Base-by-base conservation (phyloP, 1,284 basidiomycete genomes). In the Rhodotorula sp. region DNA sequence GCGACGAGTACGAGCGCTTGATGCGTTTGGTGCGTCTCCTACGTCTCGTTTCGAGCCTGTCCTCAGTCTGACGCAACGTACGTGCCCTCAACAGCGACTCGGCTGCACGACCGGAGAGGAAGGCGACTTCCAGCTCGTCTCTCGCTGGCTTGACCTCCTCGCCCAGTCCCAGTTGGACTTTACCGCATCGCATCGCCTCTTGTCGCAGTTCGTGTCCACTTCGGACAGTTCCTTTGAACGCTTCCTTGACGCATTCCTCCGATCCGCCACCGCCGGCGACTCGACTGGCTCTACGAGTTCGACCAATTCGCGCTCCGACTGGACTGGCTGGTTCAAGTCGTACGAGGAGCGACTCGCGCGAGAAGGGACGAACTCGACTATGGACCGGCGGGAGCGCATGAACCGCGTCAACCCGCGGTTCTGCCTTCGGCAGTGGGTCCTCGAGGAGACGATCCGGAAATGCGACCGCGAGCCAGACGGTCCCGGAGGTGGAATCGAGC, bases 341-440 rank as follows among this genome's bases (percentile, higher is more conserved):
- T 95, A 90, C 76, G 85, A 86, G 0, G 79, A 78, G 54, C 86
- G 91, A 15, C 86, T 92, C 45, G 78, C 83, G 42, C 80, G 80
- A n/a, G 88, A 89, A 75, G 77, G 79, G 10, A 82, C 80, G 15
- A 81, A 83, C 48, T 77, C 64, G 4, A 76, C 73, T 18, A 79
- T 82, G 65, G 75, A 74, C 60, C 80, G 81, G 29, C 84, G 81
- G 82, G 75, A 79, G 73, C 33, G 86, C 80, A 83, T 85, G 80
- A 83, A 81, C 67, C 79, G 72, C 17, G 86, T 84, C 29, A 96
- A 97, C 78, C 94, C 94, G 22, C 84, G 92, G 44, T 96, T 97
- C 80, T 87, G 95, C 51, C 82, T 96, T 69, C 84, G 94, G 68
- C 94, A 96, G 81, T 96, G 94, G 94, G 83, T 96, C 5, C 83